Evolutionary conservation across 495 filamentous ascomycete genomes (phyloP).

Genomic region (Pyronema omphalodes): DNA sequence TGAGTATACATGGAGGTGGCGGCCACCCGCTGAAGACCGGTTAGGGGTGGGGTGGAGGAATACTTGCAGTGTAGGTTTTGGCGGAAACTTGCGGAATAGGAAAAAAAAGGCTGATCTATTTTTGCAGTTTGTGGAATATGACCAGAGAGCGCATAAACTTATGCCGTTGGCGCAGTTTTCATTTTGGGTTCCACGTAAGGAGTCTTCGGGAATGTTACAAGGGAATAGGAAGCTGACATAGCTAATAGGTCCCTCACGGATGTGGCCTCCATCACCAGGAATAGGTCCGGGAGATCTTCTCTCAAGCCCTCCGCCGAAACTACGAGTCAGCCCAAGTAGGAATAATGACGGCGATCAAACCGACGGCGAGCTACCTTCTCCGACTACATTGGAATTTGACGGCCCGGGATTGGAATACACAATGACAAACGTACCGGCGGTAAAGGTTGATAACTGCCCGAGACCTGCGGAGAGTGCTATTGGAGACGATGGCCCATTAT

Average conservation of each 20-base stretch:
- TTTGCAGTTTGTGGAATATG: slow-evolving; percentile 75
- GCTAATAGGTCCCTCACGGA: slow-evolving; percentile 21
- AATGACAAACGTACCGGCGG: slow-evolving; percentile 29
- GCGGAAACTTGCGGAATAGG: background rate
- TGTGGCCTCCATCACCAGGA: slow-evolving; percentile 20
- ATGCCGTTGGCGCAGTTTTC: slow-evolving; percentile 79
- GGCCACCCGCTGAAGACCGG: slow-evolving; percentile 69
- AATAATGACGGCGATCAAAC: slow-evolving; percentile 25
- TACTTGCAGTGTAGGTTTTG: slow-evolving; percentile 54
- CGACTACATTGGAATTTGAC: slow-evolving; percentile 34
- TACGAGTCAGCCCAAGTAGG: slow-evolving; percentile 49
- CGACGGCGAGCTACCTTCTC: slow-evolving; percentile 45
- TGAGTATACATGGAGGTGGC: slow-evolving; percentile 94
- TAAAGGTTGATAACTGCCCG: slow-evolving; percentile 64
- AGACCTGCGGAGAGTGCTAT: slow-evolving; percentile 76
- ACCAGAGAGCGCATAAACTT: slow-evolving; percentile 74
- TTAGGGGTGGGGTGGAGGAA: slow-evolving; percentile 69
- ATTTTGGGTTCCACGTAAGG: slow-evolving; percentile 78
- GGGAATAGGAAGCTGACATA: slow-evolving; percentile 3
- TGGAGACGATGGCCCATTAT: slow-evolving; percentile 84
- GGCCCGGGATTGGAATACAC: slow-evolving; percentile 28
- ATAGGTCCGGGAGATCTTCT: slow-evolving; percentile 45
- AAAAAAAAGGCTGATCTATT: too few species aligned
- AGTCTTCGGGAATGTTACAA: background rate
- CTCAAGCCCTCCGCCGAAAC: slow-evolving; percentile 50